Evolutionary conservation across 306 rosid genomes (phyloP), one percentile per base, ranked within the genome.

Genomic region (Rosa rugosa): DNA sequence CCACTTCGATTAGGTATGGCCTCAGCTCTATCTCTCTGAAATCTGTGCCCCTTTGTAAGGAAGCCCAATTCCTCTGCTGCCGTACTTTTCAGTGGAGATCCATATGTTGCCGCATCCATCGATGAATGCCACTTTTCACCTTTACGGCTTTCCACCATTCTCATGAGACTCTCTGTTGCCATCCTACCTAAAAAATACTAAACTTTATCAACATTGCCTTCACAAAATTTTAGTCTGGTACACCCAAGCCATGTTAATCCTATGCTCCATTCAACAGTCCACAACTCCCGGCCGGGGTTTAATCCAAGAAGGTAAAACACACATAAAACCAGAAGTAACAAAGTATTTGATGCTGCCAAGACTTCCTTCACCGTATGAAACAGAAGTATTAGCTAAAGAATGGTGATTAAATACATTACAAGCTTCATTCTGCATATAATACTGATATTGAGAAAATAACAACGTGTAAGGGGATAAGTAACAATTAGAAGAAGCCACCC

Each of bases 141-240:
- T 75, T 81, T 76, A 50, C 81, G 31, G 71, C 86, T 83, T 86
- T 88, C 94, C 73, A 81, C 90, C 75, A 84, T 84, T 86, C 88
- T 88, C 83, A 81, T 68, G 71, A 87, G 83, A 78, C 87, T 84
- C 82, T 90, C 92, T 2, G 89, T 86, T 22, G 86, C 86, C 90
- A 88, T 86, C 79, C 84, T 50, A 66, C 71, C 66, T 22, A 23
- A 22, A 77, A 13, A 73, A 59, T 36, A 46, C n/a, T 71, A 8
- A 8, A 20, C 11, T 50, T 45, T 46, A 64, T 66, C 36, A 60
- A 42, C 40, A 44, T n/a, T 51, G 40, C 53, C 42, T 67, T 67
- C 36, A 76, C 36, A 80, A 64, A 62, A 41, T 51, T 25, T 72
- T 45, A 20, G 31, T 34, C 73, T 27, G 66, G n/a, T 75, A 49